Evolutionary conservation across 2,329 filamentous ascomycete genomes (phyloP).

Genomic region (Aschersonia sp.): DNA sequence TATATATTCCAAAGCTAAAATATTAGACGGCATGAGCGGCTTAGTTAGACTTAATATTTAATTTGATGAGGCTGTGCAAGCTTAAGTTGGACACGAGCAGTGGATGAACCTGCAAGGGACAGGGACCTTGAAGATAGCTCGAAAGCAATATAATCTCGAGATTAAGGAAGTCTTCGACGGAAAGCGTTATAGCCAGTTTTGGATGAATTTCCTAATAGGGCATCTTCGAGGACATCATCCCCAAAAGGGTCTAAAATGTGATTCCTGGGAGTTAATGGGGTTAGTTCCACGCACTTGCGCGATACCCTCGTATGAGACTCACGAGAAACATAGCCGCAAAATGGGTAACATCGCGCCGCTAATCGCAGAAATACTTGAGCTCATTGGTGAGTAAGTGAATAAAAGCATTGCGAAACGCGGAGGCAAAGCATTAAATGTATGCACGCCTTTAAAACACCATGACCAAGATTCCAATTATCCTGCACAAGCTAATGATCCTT

Average conservation of each 20-base stretch:
- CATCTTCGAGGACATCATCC: conserved; percentile 7
- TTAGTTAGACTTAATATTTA: conserved; percentile 10
- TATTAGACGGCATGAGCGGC: conserved; percentile 7
- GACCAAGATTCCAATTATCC: neutral
- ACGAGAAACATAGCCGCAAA: neutral
- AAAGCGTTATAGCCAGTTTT: too few species aligned
- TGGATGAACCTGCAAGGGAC: conserved; percentile 4
- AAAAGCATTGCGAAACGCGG: neutral
- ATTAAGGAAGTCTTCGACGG: conserved; percentile 8
- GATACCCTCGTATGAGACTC: neutral
- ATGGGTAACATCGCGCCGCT: conserved; percentile 6
- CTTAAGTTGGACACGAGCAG: conserved; percentile 6
- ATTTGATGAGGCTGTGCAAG: conserved; percentile 7
- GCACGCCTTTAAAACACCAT: too few species aligned
- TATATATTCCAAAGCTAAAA: conserved; percentile 1
- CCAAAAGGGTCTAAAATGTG: conserved; percentile 1
- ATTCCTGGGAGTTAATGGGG: conserved; percentile 9
- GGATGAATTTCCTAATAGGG: too few species aligned
- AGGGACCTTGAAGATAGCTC: conserved; percentile 4
- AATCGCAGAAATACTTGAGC: conserved; percentile 7
- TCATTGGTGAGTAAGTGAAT: neutral
- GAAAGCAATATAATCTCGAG: conserved; percentile 7
- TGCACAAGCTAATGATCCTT: neutral
- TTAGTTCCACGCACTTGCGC: conserved; percentile 1
- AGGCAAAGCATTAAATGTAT: neutral